Evolutionary conservation across 495 filamentous ascomycete species (phyloP).

Genomic region (Clavariopsis aquatica): DNA sequence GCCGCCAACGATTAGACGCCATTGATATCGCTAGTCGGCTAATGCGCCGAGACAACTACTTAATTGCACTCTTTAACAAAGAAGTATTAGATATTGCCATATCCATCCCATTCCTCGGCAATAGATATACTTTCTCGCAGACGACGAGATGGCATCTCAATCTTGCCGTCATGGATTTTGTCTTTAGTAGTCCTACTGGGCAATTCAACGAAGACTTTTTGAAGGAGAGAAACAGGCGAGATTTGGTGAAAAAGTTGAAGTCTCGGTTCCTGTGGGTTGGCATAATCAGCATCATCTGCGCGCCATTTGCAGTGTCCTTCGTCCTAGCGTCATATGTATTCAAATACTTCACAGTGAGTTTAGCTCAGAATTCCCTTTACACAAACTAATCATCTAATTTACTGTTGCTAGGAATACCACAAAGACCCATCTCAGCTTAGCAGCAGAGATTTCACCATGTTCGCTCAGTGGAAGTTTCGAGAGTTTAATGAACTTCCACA

Average conservation of each 20-base stretch:
- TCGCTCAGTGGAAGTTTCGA: conserved; percentile 97
- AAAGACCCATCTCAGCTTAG: conserved; percentile 83
- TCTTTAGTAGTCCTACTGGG: conserved; percentile 74
- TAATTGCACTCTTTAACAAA: conserved; percentile 96
- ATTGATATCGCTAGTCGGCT: conserved; percentile 95
- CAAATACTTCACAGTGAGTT: conserved; percentile 78
- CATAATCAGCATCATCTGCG: conserved; percentile 79
- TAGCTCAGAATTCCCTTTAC: background rate
- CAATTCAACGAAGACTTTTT: conserved; percentile 79
- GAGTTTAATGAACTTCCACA: conserved; percentile 97
- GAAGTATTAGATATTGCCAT: conserved; percentile 85
- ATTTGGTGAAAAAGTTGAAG: conserved; percentile 73
- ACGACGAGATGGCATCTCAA: conserved; percentile 87
- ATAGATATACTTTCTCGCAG: conserved; percentile 74
- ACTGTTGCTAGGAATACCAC: conserved; percentile 70
- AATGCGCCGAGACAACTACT: conserved; percentile 95
- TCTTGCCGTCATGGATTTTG: conserved; percentile 86
- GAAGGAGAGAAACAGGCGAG: conserved; percentile 74
- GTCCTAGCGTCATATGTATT: conserved; percentile 86
- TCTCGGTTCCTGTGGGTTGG: conserved; percentile 77
- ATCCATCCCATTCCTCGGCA: conserved; percentile 78
- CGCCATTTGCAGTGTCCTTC: conserved; percentile 80
- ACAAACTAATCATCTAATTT: conserved; percentile 12
- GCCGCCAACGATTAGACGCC: conserved; percentile 93
- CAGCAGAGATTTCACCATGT: conserved; percentile 83